Evolutionary conservation across 352 stramenopile species (phyloP).

Genomic region (Globisporangium sylvaticum): DNA sequence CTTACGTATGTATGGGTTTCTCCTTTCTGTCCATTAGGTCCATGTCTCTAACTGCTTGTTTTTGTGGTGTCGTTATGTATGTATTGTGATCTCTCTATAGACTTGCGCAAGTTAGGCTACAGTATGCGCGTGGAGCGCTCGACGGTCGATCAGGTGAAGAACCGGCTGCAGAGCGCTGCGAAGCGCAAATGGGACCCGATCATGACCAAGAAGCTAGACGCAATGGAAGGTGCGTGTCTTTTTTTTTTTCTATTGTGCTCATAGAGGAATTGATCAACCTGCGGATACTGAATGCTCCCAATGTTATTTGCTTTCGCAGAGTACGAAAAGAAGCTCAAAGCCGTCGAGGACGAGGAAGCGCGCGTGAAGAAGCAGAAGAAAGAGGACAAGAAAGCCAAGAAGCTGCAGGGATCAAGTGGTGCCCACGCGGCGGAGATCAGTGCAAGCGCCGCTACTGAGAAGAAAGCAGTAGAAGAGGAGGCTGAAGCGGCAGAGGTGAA

Average conservation of each 20-base stretch:
- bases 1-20: not conserved
- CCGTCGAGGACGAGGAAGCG: slow-evolving; percentile 58
- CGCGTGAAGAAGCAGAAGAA: slow-evolving; percentile 71
- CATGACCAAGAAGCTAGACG: slow-evolving; percentile 77
- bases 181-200: slow-evolving; percentile 85
- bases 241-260: not conserved
- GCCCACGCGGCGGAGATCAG: slow-evolving; percentile 7
- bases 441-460: slow-evolving; percentile 7
- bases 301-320: slow-evolving; percentile 22
- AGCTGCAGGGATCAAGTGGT: slow-evolving; percentile 18
- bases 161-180: slow-evolving; percentile 66
- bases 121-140: slow-evolving; percentile 91
- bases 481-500: slow-evolving; percentile 3
- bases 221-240: slow-evolving; percentile 66
- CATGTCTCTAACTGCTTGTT: not conserved
- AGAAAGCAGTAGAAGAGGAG: not conserved
- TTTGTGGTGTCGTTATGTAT: not conserved
- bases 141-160: slow-evolving; percentile 86
- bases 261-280: not conserved
- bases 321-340: slow-evolving; percentile 85
- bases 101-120: slow-evolving; percentile 87
- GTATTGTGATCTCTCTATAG: slow-evolving; percentile 24
- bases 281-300: not conserved
- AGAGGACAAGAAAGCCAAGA: slow-evolving; percentile 72
- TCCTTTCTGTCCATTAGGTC: not conserved